Evolutionary conservation across 2,329 filamentous ascomycete genomes (phyloP), one percentile per base, ranked within the genome.

Genomic region (Chaetomiaceae sp.): DNA sequence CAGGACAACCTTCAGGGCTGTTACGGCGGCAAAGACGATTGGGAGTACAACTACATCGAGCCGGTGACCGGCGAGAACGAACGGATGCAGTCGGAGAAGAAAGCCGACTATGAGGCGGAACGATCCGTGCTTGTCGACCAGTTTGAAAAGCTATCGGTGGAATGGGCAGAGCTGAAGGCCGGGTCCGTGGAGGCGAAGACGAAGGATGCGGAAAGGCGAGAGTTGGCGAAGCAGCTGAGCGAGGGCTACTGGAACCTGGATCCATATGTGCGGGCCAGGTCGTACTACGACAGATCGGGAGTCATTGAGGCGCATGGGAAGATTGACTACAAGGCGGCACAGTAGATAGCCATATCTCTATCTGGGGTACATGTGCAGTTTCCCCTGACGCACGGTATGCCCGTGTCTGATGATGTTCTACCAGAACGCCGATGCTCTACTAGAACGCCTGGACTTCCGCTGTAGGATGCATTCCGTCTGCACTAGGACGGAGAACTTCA

Each of bases 1-100:
- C 42, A 26, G 15, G 42, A 49, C 27, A 33, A 46, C 18, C 42
- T 49, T 2, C 42, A 49, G n/a, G 35, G 29, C n/a, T 42, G 33
- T 33, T 49, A 38, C 38, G 47, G 47, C 12, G 47, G 47, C 19
- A 33, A 45, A 24, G 47, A 49, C 29, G n/a, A 9, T 7, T 49
- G 42, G 42, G 47, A 45, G 32, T 49, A 49, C 47, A 46, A 35
- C 15, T 49, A 49, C 17, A 24, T 42, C 14, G 32, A 15, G 34
- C 42, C 47, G 11, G 33, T 19, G 6, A 26, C 22, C 14, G 47
- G 47, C 0, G 47, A 49, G 42, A 42, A 46, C 15, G 24, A 33
- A 12, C 14, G 19, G 22, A 33, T 46, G 38, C 8, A 35, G 18
- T 42, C 37, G 26, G 42, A 49, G 37, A 46, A 49, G 47, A 49